phyloP scores from a whole-genome alignment of 805 yeast genomes.

The Zygosaccharomyces lentus region DNA sequence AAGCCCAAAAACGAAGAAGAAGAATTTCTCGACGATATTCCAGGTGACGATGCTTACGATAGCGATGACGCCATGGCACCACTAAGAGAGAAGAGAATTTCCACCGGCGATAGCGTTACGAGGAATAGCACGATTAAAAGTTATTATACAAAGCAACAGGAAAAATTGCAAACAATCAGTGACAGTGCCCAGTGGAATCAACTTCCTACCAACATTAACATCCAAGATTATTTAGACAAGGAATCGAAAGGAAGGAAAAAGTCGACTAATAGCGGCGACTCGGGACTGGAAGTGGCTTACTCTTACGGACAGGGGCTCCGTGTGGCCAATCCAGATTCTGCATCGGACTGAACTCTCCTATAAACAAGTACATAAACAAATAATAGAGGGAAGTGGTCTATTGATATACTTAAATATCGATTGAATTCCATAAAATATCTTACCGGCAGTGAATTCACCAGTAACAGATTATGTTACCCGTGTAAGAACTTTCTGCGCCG shows the following conservation, averaged over 20 bases:
- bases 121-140: slow-evolving; percentile 33
- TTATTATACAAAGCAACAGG: slow-evolving; percentile 32
- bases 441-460: not conserved
- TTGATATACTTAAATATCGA: no score
- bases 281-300: slow-evolving; percentile 8
- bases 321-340: slow-evolving; percentile 33
- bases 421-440: no score
- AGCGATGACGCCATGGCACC: slow-evolving; percentile 36
- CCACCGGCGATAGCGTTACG: slow-evolving; percentile 8
- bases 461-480: not conserved
- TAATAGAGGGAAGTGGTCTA: no score
- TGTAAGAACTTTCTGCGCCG: slow-evolving; percentile 3
- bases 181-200: slow-evolving; percentile 17
- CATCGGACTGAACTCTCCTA: slow-evolving; percentile 15
- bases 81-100: slow-evolving; percentile 22
- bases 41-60: slow-evolving; percentile 38
- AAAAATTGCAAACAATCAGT: slow-evolving; percentile 28
- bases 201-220: slow-evolving; percentile 22
- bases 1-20: slow-evolving; percentile 17
- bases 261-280: slow-evolving; percentile 9
- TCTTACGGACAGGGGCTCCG: slow-evolving; percentile 22
- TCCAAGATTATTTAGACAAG: slow-evolving; percentile 17
- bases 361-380: not conserved
- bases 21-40: slow-evolving; percentile 29
- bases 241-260: slow-evolving; percentile 3